A percentile compares a stretch with the other conserved stretches of the same genome.
phyloP scores from a whole-genome alignment of 75 land plant species.

The Azolla pinnata region DNA sequence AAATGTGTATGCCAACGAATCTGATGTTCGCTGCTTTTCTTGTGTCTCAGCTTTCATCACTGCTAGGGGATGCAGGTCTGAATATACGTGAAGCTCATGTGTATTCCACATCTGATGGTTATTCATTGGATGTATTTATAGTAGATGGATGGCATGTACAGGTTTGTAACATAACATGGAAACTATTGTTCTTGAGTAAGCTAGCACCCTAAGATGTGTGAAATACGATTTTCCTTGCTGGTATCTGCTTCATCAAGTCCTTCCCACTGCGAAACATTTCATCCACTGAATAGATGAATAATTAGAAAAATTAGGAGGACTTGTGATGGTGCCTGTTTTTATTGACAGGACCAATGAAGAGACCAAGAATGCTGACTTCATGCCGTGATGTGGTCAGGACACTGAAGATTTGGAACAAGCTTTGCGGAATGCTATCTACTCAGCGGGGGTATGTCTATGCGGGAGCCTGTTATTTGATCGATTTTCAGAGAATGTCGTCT shows the following conservation, averaged over 20 bases:
- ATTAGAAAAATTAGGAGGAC: neutral
- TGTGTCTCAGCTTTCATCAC: slow-evolving; percentile 61
- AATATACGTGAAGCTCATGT: slow-evolving; percentile 89
- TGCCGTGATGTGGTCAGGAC: slow-evolving; percentile 56
- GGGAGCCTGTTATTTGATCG: too few species aligned
- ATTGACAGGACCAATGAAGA: slow-evolving; percentile 32
- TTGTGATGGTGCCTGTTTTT: slow-evolving; percentile 12
- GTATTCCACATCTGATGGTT: slow-evolving; percentile 77
- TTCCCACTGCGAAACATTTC: neutral
- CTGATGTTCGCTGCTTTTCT: neutral
- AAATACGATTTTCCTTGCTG: too few species aligned
- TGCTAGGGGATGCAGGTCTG: slow-evolving; percentile 73
- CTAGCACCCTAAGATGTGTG: neutral
- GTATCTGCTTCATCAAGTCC: neutral
- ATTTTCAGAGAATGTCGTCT: too few species aligned
- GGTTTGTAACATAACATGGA: slow-evolving; percentile 29
- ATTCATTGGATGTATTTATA: slow-evolving; percentile 71
- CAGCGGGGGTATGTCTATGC: slow-evolving; percentile 48
- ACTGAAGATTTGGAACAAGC: slow-evolving; percentile 47
- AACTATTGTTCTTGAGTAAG: neutral
- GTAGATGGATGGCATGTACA: slow-evolving; percentile 73
- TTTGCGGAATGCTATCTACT: slow-evolving; percentile 43
- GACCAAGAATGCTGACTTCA: slow-evolving; percentile 44
- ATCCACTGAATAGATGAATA: neutral
- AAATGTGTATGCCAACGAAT: neutral